Base-by-base conservation (phyloP, 1,139 yeast species). In the Sugiyamaella sp. region DNA sequence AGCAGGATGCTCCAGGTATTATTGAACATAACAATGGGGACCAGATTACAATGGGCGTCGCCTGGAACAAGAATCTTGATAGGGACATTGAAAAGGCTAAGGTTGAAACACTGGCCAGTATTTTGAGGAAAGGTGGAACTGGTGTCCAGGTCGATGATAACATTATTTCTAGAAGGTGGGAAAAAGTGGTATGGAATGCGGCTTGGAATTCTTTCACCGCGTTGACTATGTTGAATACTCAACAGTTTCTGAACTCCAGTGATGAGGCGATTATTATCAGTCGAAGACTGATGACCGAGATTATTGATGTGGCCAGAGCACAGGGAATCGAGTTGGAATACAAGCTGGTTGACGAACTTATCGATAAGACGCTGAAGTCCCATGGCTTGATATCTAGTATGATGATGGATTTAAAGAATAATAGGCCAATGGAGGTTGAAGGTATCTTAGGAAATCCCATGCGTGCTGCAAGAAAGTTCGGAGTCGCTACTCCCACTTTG, bases 371-470 rank as follows among this genome's bases (percentile, higher is more conserved):
- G 14, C 25, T 49, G 19, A 35, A 42, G 33, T 46, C 57, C 12
- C 35, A 51, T 40, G 53, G 58, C 38, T 37, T 58, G 19, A 49
- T 44, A 3, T 59, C 88, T 0, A 82, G 87, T 22, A 84, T 82
- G 86, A 74, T 80, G 59, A 79, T 84, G 27, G 90, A 84, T 65
- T 71, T 77, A 40, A 74, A 84, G 54, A 81, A 82, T 63, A 78
- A 80, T 5, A 81, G 83, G 57, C 80, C 80, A 55, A 75, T 82
- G 64, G 91, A 85, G 65, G 71, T 81, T 53, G 87, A 83, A 60
- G 79, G 80, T 17, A 81, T 85, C 55, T 67, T 85, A 50, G 88
- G 89, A 0, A 83, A 81, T 61, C 86, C 89, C 0, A 67, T 85
- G 60, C 73, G 72, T 45, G 71, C 82, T 47, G 89, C 86, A 0